Evolutionary conservation across 116 monocot genomes (phyloP).

Genomic region (Phalaenopsis hybrid): DNA sequence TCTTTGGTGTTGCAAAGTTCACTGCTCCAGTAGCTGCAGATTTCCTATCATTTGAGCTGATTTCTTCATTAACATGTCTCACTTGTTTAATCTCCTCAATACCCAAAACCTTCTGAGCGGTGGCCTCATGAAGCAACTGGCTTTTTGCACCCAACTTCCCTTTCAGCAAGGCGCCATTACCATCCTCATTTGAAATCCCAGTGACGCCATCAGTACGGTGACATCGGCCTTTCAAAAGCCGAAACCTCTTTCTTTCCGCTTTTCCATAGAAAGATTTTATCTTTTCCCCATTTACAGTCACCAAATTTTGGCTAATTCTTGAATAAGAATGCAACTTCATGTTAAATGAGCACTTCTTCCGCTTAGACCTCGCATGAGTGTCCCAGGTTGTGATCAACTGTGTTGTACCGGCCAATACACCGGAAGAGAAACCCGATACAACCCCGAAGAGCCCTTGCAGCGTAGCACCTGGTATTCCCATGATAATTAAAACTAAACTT

Average conservation of each 20-base stretch:
- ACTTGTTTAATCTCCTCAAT: slow-evolving; percentile 13
- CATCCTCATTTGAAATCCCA: slow-evolving; percentile 31
- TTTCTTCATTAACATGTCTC: slow-evolving; percentile 19
- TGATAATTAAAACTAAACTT: neutral
- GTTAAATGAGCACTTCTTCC: slow-evolving; percentile 6
- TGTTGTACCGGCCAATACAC: slow-evolving; percentile 16
- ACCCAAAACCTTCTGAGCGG: slow-evolving; percentile 16
- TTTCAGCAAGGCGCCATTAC: slow-evolving; percentile 34
- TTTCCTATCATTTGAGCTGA: slow-evolving; percentile 12
- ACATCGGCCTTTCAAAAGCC: slow-evolving; percentile 20
- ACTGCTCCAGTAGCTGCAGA: slow-evolving; percentile 6
- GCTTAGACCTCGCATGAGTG: slow-evolving; percentile 17
- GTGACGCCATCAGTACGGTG: slow-evolving; percentile 18
- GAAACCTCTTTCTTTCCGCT: slow-evolving; percentile 2
- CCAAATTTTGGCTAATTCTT: slow-evolving; percentile 5
- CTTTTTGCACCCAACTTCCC: slow-evolving; percentile 23
- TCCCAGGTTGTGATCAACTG: slow-evolving; percentile 13
- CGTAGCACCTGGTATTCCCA: slow-evolving; percentile 31
- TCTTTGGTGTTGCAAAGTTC: slow-evolving; percentile 23
- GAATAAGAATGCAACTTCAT: slow-evolving; percentile 6
- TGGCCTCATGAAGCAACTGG: slow-evolving; percentile 28
- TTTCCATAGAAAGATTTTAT: neutral
- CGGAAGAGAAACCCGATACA: slow-evolving; percentile 14
- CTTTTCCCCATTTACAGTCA: neutral
- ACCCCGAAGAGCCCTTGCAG: slow-evolving; percentile 17